Evolutionary conservation across 2,329 filamentous ascomycete genomes (phyloP).

Genomic region (Talaromyces marneffei): DNA sequence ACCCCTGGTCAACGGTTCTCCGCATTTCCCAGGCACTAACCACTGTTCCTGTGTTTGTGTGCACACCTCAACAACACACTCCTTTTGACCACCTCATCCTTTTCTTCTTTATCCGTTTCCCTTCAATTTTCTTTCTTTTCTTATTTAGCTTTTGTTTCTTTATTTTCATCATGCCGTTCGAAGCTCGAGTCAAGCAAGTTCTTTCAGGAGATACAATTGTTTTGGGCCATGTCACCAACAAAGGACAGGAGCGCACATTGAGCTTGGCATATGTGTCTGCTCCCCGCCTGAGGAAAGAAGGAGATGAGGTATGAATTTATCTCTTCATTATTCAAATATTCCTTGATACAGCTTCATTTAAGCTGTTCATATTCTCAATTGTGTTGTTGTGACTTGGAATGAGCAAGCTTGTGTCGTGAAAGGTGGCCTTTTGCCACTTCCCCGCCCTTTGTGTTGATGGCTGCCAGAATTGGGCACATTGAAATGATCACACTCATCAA

Average conservation of each 20-base stretch:
- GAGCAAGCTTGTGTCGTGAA: slow-evolving; percentile 3
- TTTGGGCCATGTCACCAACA: slow-evolving; percentile 73
- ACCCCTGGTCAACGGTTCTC: not conserved
- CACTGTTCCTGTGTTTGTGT: not conserved
- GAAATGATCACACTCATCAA: not conserved
- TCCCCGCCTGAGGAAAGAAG: slow-evolving; percentile 78
- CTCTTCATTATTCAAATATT: not conserved
- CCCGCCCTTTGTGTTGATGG: not conserved
- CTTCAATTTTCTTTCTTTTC: not conserved
- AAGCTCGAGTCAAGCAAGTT: slow-evolving; percentile 83
- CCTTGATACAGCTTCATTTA: not conserved
- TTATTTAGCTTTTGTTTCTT: not conserved
- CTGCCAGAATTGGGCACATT: not conserved
- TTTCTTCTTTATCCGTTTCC: not conserved
- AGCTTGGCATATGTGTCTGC: slow-evolving; percentile 90
- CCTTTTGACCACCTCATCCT: not conserved
- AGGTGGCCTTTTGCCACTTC: slow-evolving; percentile 18
- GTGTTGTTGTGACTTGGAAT: not conserved
- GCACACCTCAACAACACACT: not conserved
- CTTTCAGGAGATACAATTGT: slow-evolving; percentile 90
- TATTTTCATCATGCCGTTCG: slow-evolving; percentile 32
- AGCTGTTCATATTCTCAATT: not conserved
- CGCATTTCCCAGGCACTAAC: slow-evolving; percentile 1
- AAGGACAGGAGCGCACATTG: slow-evolving; percentile 74
- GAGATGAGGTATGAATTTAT: slow-evolving; percentile 61